phyloP scores from a whole-genome alignment of 768 basidiomycete genomes.

The Pilatotrama ljubarskyi region DNA sequence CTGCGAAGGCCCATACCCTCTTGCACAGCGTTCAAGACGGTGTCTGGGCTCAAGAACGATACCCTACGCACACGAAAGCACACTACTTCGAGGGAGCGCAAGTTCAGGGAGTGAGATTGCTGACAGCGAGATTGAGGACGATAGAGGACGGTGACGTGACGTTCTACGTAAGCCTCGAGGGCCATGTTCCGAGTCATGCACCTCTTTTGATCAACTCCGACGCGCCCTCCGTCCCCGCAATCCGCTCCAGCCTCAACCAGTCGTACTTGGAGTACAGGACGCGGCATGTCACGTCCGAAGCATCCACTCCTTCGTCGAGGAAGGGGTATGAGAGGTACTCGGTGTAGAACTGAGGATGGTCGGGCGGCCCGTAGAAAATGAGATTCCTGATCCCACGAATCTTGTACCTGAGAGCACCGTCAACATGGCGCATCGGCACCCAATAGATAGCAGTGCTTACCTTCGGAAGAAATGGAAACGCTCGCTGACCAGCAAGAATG shows the following conservation, averaged over 20 bases:
- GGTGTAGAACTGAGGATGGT: slow-evolving; percentile 89
- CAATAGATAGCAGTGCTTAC: slow-evolving; percentile 37
- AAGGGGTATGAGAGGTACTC: slow-evolving; percentile 91
- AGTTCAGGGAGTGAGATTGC: too few species aligned
- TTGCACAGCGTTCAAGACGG: too few species aligned
- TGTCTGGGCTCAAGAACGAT: too few species aligned
- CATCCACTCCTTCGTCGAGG: slow-evolving; percentile 85
- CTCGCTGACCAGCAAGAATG: slow-evolving; percentile 90
- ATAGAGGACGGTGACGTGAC: not conserved
- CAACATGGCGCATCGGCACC: not conserved
- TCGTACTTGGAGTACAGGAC: slow-evolving; percentile 90
- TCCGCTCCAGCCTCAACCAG: slow-evolving; percentile 82
- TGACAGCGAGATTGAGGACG: too few species aligned
- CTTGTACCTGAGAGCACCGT: slow-evolving; percentile 63
- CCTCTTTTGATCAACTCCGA: slow-evolving; percentile 31
- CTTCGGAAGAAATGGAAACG: slow-evolving; percentile 98
- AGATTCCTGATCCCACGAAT: slow-evolving; percentile 90
- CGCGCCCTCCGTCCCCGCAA: slow-evolving; percentile 54
- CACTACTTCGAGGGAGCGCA: too few species aligned
- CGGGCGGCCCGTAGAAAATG: slow-evolving; percentile 90
- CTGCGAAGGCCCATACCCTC: too few species aligned
- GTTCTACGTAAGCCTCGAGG: not conserved
- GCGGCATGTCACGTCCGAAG: slow-evolving; percentile 78
- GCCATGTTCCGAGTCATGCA: not conserved
- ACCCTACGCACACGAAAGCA: too few species aligned